Percentiles rank a stretch among this genome's conserved stretches.
Evolutionary conservation across 208 protist species (phyloP).

Genomic region (Perkinsela sp.): DNA sequence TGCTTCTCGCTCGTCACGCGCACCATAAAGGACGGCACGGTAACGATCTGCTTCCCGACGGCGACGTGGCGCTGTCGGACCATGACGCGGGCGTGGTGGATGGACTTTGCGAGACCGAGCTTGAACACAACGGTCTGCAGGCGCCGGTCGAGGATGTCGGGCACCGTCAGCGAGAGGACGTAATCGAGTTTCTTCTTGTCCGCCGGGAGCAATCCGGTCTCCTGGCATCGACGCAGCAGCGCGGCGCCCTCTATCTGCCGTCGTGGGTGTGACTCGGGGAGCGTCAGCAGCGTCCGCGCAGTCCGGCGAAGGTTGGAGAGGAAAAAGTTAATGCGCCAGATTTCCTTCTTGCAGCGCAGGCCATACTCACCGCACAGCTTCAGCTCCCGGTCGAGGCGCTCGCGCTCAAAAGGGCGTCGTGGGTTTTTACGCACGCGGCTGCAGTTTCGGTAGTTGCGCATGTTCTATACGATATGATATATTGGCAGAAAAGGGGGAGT

Average conservation of each 20-base stretch:
- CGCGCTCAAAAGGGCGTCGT: slow-evolving; percentile 97
- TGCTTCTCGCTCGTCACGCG: slow-evolving; percentile 90
- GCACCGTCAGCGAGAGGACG: slow-evolving; percentile 91
- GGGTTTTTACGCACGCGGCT: slow-evolving; percentile 85
- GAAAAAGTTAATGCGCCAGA: slow-evolving; percentile 91
- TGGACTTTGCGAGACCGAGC: slow-evolving; percentile 88
- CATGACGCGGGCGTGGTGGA: slow-evolving; percentile 97
- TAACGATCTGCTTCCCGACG: slow-evolving; percentile 98
- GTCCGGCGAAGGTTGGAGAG: slow-evolving; percentile 94
- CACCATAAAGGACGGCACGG: slow-evolving; percentile 95
- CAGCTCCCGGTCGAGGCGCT: slow-evolving; percentile 97
- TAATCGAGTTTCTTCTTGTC: slow-evolving; percentile 98
- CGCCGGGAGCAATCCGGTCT: slow-evolving; percentile 91
- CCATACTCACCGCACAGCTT: slow-evolving; percentile 95
- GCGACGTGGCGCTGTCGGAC: slow-evolving; percentile 97
- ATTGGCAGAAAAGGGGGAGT: no score
- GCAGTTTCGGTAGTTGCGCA: slow-evolving; percentile 83
- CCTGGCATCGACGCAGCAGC: slow-evolving; percentile 91
- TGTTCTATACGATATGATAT: no score
- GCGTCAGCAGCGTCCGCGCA: slow-evolving; percentile 93
- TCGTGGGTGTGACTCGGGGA: slow-evolving; percentile 85
- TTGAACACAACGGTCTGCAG: slow-evolving; percentile 98
- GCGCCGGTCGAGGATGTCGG: slow-evolving; percentile 97
- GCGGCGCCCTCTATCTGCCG: slow-evolving; percentile 91
- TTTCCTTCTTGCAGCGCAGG: slow-evolving; percentile 96